Evolutionary conservation across 176 grass and related monocot species (phyloP).

Genomic region (Triticum turgidum): DNA sequence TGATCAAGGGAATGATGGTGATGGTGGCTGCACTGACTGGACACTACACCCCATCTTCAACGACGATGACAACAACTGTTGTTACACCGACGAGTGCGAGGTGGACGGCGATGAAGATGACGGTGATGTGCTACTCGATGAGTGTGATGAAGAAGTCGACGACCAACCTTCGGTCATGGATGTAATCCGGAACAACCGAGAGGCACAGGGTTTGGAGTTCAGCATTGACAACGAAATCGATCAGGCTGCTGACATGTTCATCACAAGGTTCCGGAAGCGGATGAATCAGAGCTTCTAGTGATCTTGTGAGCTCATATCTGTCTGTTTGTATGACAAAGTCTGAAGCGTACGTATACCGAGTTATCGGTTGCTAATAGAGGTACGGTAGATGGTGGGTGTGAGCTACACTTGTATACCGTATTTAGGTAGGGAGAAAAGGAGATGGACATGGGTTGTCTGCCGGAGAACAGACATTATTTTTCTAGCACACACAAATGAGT

Average conservation of each 20-base stretch:
- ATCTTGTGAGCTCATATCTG: not conserved
- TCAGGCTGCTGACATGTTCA: conserved; percentile 76
- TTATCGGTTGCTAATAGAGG: too few relatives aligned
- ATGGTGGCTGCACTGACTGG: conserved; percentile 26
- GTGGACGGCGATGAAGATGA: conserved; percentile 10
- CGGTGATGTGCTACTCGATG: not conserved
- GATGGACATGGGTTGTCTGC: too few relatives aligned
- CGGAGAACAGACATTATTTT: too few relatives aligned
- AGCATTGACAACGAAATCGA: conserved; percentile 74
- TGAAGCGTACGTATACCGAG: too few relatives aligned
- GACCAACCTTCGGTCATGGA: conserved; percentile 59
- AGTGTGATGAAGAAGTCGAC: not conserved
- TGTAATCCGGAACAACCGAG: conserved; percentile 60
- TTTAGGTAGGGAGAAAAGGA: too few relatives aligned
- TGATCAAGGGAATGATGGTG: conserved; percentile 1
- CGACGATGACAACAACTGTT: conserved; percentile 12
- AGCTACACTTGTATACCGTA: too few relatives aligned
- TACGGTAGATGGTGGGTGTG: too few relatives aligned
- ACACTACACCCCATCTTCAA: conserved; percentile 42
- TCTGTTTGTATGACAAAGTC: too few relatives aligned
- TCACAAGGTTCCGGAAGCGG: conserved; percentile 55
- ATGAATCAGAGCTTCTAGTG: conserved; percentile 51
- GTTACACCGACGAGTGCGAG: not conserved
- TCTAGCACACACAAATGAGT: too few relatives aligned
- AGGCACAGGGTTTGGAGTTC: conserved; percentile 63